phyloP scores from a whole-genome alignment of 805 yeast species.

The Wickerhamomyces rabaulensis region DNA sequence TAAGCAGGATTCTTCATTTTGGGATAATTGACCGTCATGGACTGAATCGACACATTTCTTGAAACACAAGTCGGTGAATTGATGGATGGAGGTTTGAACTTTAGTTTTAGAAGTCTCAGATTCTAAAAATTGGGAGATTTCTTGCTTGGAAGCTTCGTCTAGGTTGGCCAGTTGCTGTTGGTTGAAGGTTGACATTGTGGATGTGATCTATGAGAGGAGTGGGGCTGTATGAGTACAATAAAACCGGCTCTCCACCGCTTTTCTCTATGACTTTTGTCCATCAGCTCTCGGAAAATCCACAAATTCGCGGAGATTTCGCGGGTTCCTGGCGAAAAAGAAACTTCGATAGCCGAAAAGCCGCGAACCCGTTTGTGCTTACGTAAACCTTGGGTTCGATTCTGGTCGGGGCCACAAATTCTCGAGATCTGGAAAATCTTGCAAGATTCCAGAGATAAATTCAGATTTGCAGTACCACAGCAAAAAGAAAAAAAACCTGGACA shows the following conservation, averaged over 20 bases:
- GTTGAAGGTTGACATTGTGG: conserved; percentile 25
- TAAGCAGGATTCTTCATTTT: conserved; percentile 67
- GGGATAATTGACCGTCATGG: conserved; percentile 42
- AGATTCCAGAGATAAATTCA: neutral
- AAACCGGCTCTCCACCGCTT: too few species aligned
- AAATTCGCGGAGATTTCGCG: too few species aligned
- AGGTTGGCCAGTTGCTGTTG: conserved; percentile 38
- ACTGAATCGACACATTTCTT: conserved; percentile 65
- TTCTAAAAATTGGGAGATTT: conserved; percentile 70
- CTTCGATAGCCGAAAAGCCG: too few species aligned
- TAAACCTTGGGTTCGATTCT: neutral
- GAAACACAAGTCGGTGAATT: conserved; percentile 87
- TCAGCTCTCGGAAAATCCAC: too few species aligned
- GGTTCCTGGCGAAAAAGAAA: too few species aligned
- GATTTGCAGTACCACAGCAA: too few species aligned
- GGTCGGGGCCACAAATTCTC: neutral
- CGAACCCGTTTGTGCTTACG: too few species aligned
- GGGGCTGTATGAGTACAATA: too few species aligned
- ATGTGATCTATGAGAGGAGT: neutral
- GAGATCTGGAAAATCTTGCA: neutral
- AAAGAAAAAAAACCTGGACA: too few species aligned
- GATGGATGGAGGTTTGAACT: conserved; percentile 81
- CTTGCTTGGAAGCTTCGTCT: conserved; percentile 69
- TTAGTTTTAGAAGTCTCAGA: conserved; percentile 82
- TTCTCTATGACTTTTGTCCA: too few species aligned